Evolutionary conservation across 2,329 filamentous ascomycete species (phyloP).

Genomic region (Paecilomyces fulvus): DNA sequence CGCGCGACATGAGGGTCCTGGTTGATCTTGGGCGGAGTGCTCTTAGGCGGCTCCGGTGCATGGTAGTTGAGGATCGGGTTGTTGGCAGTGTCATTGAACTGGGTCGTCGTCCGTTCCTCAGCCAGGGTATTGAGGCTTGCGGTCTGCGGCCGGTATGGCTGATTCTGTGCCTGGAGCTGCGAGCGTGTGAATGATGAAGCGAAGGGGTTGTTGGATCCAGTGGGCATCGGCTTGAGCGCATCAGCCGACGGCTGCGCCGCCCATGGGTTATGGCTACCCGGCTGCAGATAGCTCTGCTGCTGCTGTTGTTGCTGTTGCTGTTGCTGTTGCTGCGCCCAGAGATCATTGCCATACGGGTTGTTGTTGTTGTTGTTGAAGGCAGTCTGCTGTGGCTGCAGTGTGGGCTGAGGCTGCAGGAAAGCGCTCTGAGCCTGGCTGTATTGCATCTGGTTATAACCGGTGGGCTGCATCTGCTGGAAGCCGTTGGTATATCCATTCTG

Average conservation of each 20-base stretch:
- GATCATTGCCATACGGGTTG: slow-evolving; percentile 47
- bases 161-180: slow-evolving; percentile 44
- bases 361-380: slow-evolving; percentile 48
- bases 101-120: slow-evolving; percentile 71
- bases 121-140: slow-evolving; percentile 67
- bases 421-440: slow-evolving; percentile 32
- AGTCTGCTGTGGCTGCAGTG: slow-evolving; percentile 51
- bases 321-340: slow-evolving; percentile 43
- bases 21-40: slow-evolving; percentile 33
- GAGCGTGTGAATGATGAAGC: slow-evolving; percentile 59
- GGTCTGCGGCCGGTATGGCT: slow-evolving; percentile 46
- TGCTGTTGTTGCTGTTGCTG: slow-evolving; percentile 37
- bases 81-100: slow-evolving; percentile 45
- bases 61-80: slow-evolving; percentile 29
- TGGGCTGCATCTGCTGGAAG: slow-evolving; percentile 60
- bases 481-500: slow-evolving; percentile 62
- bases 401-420: slow-evolving; percentile 43
- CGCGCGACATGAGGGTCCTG: slow-evolving; percentile 51
- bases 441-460: slow-evolving; percentile 55
- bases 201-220: slow-evolving; percentile 97
- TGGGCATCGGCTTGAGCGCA: slow-evolving; percentile 69
- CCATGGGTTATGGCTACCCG: slow-evolving; percentile 94
- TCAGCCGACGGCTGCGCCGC: slow-evolving; percentile 51
- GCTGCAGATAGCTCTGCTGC: slow-evolving; percentile 44
- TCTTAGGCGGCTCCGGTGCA: slow-evolving; percentile 24